Percentiles rank a stretch among this genome's conserved stretches.
Conservation (phyloP, 495 filamentous ascomycete species). For the Penicillium silybi region DNA sequence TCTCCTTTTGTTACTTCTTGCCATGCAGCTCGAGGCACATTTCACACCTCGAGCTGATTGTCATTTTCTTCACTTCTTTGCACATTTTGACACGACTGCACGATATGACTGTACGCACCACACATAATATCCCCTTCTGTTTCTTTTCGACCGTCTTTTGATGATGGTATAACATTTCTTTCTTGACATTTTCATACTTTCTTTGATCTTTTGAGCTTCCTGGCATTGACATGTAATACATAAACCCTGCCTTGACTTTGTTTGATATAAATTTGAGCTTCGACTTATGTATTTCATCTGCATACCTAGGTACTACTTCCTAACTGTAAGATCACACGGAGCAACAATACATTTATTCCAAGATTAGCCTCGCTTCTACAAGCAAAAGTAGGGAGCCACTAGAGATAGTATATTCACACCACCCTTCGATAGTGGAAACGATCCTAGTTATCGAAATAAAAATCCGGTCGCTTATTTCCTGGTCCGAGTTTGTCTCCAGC, state of each 20-base stretch:
- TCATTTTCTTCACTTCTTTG: constrained; percentile 23
- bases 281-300: not conserved
- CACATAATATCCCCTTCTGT: constrained; percentile 23
- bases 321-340: not conserved
- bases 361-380: too few relatives aligned
- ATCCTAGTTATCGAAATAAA: too few relatives aligned
- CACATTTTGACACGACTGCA: constrained; percentile 30
- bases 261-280: constrained; percentile 8
- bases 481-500: too few relatives aligned
- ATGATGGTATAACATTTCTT: constrained; percentile 2
- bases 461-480: too few relatives aligned
- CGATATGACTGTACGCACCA: constrained; percentile 33
- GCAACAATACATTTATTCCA: too few relatives aligned
- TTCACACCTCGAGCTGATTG: not conserved
- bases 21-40: not conserved
- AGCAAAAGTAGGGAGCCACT: too few relatives aligned
- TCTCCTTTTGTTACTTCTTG: not conserved
- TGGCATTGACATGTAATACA: not conserved
- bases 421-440: too few relatives aligned
- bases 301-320: too few relatives aligned
- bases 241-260: not conserved
- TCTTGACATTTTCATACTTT: not conserved
- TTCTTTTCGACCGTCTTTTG: constrained; percentile 4
- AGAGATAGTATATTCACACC: too few relatives aligned
- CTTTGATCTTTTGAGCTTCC: not conserved